phyloP scores from a whole-genome alignment of 805 yeast genomes.

The Barnettozyma botsteinii region DNA sequence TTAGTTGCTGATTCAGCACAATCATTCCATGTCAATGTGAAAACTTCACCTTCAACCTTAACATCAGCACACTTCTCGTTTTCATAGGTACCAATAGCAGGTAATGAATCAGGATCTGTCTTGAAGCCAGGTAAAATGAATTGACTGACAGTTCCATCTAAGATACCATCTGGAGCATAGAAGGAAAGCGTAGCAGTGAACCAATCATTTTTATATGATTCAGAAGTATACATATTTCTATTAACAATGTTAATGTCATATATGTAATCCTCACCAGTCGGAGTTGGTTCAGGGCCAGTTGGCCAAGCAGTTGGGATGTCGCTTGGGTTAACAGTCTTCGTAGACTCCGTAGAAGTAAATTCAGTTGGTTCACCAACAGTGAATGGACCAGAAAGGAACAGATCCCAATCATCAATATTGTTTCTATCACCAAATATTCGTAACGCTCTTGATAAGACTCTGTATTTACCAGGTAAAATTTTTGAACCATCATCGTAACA shows the following conservation, averaged over 20 bases:
- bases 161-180: constrained; percentile 1
- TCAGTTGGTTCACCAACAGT: background rate
- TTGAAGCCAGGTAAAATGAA: constrained; percentile 7
- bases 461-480: constrained; percentile 9
- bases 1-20: constrained; percentile 1
- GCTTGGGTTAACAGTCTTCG: background rate
- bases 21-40: constrained; percentile 6
- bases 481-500: constrained; percentile 1
- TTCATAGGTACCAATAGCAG: background rate
- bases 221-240: background rate
- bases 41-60: background rate
- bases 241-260: constrained; percentile 5
- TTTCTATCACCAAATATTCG: constrained; percentile 10
- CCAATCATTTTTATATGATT: constrained; percentile 6
- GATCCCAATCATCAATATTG: constrained; percentile 10
- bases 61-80: background rate
- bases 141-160: constrained; percentile 8
- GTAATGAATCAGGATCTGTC: background rate
- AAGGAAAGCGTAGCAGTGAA: constrained; percentile 4
- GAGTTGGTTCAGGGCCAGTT: constrained; percentile 1
- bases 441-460: constrained; percentile 9
- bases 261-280: constrained; percentile 8
- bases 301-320: background rate
- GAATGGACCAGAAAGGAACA: constrained; percentile 6
- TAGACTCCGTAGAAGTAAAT: background rate